phyloP scores from a whole-genome alignment of 495 filamentous ascomycete species.

The Penicillium cinerascens region DNA sequence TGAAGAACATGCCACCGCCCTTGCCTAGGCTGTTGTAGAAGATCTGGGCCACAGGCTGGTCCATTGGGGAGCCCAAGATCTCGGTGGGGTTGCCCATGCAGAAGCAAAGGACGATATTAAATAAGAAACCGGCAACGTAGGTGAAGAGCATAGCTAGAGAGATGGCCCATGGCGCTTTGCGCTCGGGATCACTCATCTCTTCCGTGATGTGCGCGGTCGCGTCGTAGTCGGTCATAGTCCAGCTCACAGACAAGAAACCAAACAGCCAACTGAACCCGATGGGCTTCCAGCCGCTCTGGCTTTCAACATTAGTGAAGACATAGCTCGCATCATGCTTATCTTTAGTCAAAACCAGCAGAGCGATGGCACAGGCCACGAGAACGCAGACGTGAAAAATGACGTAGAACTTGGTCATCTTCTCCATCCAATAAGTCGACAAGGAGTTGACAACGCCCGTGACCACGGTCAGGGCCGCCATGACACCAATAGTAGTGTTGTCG shows the following conservation, averaged over 20 bases:
- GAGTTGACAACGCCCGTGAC: constrained; percentile 56
- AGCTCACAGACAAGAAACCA: constrained; percentile 65
- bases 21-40: constrained; percentile 61
- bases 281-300: constrained; percentile 59
- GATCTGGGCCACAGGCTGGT: constrained; percentile 62
- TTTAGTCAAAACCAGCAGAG: constrained; percentile 55
- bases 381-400: constrained; percentile 63
- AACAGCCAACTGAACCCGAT: constrained; percentile 66
- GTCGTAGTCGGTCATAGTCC: constrained; percentile 61
- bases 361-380: constrained; percentile 54
- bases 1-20: constrained; percentile 56
- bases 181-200: constrained; percentile 56
- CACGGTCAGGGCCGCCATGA: constrained; percentile 58
- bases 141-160: constrained; percentile 57
- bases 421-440: constrained; percentile 57
- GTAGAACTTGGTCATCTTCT: constrained; percentile 61
- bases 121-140: constrained; percentile 57
- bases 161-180: constrained; percentile 60
- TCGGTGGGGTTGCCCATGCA: constrained; percentile 52
- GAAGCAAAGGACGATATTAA: constrained; percentile 61
- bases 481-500: constrained; percentile 50
- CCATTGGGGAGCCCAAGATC: constrained; percentile 44
- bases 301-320: constrained; percentile 60
- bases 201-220: constrained; percentile 61
- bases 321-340: constrained; percentile 58